Percentiles rank a stretch among this genome's conserved stretches.
These are phyloP conservation scores for Penicillium turbatum DNA, from an alignment of 495 filamentous ascomycete genomes.

Conservation along the genomic window DNA sequence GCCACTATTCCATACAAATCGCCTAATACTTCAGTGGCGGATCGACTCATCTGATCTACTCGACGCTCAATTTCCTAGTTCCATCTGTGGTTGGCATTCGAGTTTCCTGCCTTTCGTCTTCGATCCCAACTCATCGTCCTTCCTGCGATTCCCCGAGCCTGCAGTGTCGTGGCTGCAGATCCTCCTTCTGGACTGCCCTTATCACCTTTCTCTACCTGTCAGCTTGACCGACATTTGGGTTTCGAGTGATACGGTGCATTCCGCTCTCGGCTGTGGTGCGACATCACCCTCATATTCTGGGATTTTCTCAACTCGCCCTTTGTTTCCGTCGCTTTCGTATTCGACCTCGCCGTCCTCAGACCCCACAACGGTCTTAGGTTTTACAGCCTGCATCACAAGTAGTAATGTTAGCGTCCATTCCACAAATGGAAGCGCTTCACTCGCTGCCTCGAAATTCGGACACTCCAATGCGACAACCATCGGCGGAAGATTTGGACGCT, in stretches of 20 bases:
- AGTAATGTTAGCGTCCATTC: constrained; percentile 41
- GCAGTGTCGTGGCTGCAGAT: constrained; percentile 17
- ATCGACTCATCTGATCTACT: neutral
- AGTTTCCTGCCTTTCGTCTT: neutral
- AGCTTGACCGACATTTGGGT: constrained; percentile 45
- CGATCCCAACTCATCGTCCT: constrained; percentile 5
- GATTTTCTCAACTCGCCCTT: constrained; percentile 11
- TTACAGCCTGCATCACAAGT: constrained; percentile 9
- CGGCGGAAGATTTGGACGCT: constrained; percentile 44
- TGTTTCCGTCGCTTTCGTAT: constrained; percentile 19
- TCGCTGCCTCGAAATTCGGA: constrained; percentile 33
- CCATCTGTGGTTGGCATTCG: neutral
- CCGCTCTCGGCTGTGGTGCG: constrained; percentile 36
- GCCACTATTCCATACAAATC: constrained; percentile 20
- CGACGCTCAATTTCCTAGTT: neutral
- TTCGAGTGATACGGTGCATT: constrained; percentile 37
- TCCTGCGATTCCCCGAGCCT: constrained; percentile 11
- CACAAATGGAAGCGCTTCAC: constrained; percentile 42
- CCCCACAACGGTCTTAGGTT: neutral
- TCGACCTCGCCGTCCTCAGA: neutral
- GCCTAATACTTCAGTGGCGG: constrained; percentile 3
- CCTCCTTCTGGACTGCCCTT: constrained; percentile 9
- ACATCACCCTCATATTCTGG: constrained; percentile 26
- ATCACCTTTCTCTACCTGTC: constrained; percentile 23
- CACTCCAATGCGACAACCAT: constrained; percentile 38